Evolutionary conservation across 306 rosid genomes (phyloP).

Genomic region (Gillenia trifoliata): DNA sequence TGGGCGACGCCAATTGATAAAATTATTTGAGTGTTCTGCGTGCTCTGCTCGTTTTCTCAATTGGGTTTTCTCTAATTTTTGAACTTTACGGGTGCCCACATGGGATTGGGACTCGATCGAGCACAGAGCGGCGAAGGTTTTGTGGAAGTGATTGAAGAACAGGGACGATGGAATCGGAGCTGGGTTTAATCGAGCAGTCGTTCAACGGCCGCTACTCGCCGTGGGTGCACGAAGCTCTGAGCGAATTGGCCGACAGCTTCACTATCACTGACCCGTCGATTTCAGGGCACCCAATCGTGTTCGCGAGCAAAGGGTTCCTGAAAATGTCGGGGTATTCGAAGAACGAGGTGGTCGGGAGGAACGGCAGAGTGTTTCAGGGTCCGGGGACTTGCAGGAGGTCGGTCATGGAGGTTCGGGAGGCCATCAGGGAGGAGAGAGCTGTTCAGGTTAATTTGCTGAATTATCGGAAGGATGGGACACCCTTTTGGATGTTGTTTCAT

Average conservation of each 20-base stretch:
- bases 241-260: constrained; percentile 57
- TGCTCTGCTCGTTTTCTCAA: not conserved
- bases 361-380: constrained; percentile 75
- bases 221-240: constrained; percentile 55
- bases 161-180: constrained; percentile 40
- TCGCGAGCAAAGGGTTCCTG: constrained; percentile 72
- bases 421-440: constrained; percentile 59
- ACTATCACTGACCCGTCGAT: constrained; percentile 79
- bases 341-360: constrained; percentile 64
- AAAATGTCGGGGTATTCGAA: constrained; percentile 65
- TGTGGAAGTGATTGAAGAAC: constrained; percentile 4
- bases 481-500: constrained; percentile 76
- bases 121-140: constrained; percentile 30
- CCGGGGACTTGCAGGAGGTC: constrained; percentile 57
- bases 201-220: constrained; percentile 46
- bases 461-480: constrained; percentile 76
- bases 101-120: constrained; percentile 72
- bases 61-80: constrained; percentile 1
- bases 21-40: not conserved
- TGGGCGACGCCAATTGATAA: not conserved
- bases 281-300: constrained; percentile 82
- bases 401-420: constrained; percentile 76
- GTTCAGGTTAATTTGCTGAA: constrained; percentile 56
- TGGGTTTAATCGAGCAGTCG: constrained; percentile 41
- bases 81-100: constrained; percentile 41